Evolutionary conservation across 192 early-diverging fungal genomes (phyloP).

Genomic region (Coemansia sp.): DNA sequence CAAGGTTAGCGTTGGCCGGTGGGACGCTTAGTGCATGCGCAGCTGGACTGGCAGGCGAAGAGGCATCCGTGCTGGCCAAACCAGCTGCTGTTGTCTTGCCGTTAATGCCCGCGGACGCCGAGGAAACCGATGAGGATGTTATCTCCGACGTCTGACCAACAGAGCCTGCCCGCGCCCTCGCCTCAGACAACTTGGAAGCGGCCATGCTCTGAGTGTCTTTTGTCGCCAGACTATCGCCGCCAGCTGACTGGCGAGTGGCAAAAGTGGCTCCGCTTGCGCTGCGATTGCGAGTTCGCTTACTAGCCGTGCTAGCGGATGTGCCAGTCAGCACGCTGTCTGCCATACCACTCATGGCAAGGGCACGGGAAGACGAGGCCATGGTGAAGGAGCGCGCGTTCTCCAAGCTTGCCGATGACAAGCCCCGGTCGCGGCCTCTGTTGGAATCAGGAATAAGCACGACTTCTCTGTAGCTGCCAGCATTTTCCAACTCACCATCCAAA

Average conservation of each 20-base stretch:
- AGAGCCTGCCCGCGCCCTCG: conserved; percentile 35
- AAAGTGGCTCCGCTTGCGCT: conserved; percentile 37
- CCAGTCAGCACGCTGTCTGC: background rate
- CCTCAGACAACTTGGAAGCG: background rate
- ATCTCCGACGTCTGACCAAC: conserved; percentile 30
- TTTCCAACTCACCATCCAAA: conserved; percentile 50
- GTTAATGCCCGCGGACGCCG: conserved; percentile 15
- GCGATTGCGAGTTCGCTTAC: conserved; percentile 30
- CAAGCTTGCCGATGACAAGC: conserved; percentile 55
- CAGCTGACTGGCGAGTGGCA: background rate
- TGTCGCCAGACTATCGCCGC: background rate
- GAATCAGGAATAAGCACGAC: background rate
- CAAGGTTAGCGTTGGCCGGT: conserved; percentile 47
- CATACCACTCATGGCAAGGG: background rate
- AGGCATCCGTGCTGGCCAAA: conserved; percentile 6
- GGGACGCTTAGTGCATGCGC: conserved; percentile 44
- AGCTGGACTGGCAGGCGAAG: conserved; percentile 22
- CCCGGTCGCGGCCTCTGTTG: conserved; percentile 41
- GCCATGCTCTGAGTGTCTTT: conserved; percentile 6
- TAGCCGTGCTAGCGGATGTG: background rate
- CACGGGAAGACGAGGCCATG: conserved; percentile 4
- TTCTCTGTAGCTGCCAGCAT: conserved; percentile 12
- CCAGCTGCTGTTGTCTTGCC: conserved; percentile 7
- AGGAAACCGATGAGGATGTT: conserved; percentile 26
- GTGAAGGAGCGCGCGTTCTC: conserved; percentile 26